Percentiles rank a stretch among this genome's conserved stretches.
phyloP scores from a whole-genome alignment of 345 rosid species.

The Combretum micranthum region DNA sequence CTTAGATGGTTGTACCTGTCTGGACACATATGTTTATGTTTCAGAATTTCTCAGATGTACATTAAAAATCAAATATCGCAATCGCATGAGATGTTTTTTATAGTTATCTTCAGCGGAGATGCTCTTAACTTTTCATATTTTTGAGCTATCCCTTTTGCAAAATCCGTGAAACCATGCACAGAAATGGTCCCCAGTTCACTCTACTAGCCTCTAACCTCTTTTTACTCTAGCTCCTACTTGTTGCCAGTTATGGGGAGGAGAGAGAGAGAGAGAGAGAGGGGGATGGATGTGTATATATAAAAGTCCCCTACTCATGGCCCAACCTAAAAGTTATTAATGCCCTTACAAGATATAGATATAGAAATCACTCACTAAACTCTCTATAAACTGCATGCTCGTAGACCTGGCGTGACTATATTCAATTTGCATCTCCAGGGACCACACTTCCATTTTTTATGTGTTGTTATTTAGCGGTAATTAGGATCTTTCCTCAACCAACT shows the following conservation, averaged over 20 bases:
- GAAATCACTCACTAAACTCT: conserved; percentile 20
- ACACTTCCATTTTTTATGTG: conserved; percentile 2
- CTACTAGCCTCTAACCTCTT: background rate
- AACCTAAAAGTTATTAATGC: conserved; percentile 11
- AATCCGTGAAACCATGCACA: conserved; percentile 8
- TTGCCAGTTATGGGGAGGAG: too few relatives aligned
- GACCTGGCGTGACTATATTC: conserved; percentile 31
- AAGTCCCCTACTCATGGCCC: conserved; percentile 8
- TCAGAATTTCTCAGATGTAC: too few relatives aligned
- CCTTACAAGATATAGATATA: conserved; percentile 11
- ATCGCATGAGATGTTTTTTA: background rate
- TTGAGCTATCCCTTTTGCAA: conserved; percentile 10
- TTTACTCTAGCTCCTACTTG: background rate
- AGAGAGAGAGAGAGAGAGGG: conserved; percentile 1
- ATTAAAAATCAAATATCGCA: too few relatives aligned
- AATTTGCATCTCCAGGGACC: conserved; percentile 26
- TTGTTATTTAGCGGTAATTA: background rate
- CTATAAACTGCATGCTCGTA: conserved; percentile 18
- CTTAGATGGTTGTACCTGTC: too few relatives aligned
- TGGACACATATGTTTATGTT: too few relatives aligned
- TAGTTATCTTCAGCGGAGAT: conserved; percentile 8
- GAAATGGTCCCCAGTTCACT: conserved; percentile 10
- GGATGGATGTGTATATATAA: conserved; percentile 1
- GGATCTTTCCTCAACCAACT: background rate
- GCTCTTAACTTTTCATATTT: conserved; percentile 8